phyloP scores from a whole-genome alignment of 202 grass and related monocot genomes.

The Elaeis oleifera region DNA sequence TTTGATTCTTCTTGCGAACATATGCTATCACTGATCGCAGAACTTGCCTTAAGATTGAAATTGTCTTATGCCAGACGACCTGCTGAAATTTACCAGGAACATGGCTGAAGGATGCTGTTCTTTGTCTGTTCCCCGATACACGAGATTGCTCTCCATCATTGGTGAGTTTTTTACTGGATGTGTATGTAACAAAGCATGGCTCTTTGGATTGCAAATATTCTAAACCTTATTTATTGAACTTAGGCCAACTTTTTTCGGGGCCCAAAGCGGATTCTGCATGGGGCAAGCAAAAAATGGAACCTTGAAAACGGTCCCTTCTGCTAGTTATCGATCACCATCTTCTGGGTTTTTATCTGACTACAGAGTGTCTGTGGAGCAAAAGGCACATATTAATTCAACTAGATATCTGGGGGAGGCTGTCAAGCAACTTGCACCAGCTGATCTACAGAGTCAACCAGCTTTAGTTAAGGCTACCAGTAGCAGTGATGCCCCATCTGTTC shows the following conservation, averaged over 20 bases:
- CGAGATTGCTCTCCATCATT: slow-evolving; percentile 69
- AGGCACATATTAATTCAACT: slow-evolving; percentile 47
- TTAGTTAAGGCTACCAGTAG: slow-evolving; percentile 30
- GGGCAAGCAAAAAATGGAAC: slow-evolving; percentile 46
- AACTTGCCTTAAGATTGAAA: slow-evolving; percentile 33
- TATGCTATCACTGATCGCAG: slow-evolving; percentile 3
- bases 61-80: slow-evolving; percentile 36
- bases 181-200: neutral
- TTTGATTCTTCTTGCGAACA: slow-evolving; percentile 5
- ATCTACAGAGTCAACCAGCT: slow-evolving; percentile 42
- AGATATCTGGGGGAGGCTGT: slow-evolving; percentile 82
- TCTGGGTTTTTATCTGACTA: slow-evolving; percentile 34
- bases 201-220: slow-evolving; percentile 11
- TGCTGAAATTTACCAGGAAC: slow-evolving; percentile 63
- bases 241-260: slow-evolving; percentile 80
- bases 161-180: slow-evolving; percentile 47
- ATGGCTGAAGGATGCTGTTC: slow-evolving; percentile 74
- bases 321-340: slow-evolving; percentile 26
- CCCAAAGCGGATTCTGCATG: slow-evolving; percentile 58
- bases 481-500: slow-evolving; percentile 36
- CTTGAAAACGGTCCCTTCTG: slow-evolving; percentile 30
- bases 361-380: slow-evolving; percentile 33
- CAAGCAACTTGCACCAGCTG: slow-evolving; percentile 77
- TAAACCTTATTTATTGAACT: slow-evolving; percentile 17
- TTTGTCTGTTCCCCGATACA: slow-evolving; percentile 77